Evolutionary conservation across 768 basidiomycete genomes (phyloP), one percentile per base, ranked within the genome.

Genomic region (Cubamyces sp.): DNA sequence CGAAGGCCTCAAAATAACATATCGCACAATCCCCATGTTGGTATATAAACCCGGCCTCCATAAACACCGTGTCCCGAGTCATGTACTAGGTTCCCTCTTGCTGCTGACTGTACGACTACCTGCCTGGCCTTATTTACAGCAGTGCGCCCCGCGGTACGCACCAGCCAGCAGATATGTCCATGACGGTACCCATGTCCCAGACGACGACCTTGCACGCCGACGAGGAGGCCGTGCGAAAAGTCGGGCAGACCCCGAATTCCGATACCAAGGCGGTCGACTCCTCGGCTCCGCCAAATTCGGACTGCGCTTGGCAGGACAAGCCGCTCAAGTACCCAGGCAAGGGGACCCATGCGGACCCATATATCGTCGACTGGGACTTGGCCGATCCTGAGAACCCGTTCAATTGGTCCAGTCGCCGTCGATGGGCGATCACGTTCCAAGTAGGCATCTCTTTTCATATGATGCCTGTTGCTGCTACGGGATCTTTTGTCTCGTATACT

Each of bases 361-460:
- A 77, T 62, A 70, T 85, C 53, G 82, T 87, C 63, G 78, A 83
- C 62, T 87, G 84, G 84, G 75, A 78, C 50, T 60, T 71, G 4
- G 71, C 78, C 57, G 84, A 85, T 62, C 75, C 79, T 14, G 82
- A 84, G 61, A 78, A 84, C 66, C 85, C 85, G 2, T 83, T 81
- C 73, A 84, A 82, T 69, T 87, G 84, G 83, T 69, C 78, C 4
- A 78, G 71, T 41, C 37, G 67, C 18, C 72, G 74, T 48, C 83
- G 81, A 72, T 86, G 84, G 84, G 47, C 80, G 30, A 83, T 86
- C 53, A 86, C 85, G 1, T 74, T 76, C 34, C 83, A 84, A 74
- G 84, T 81, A 58, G 15, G 70, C 25, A 16, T 46, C 18, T 9
- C 43, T 46, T 23, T 19, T 14, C 11, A 19, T 23, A 5, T 5